Base-by-base conservation (phyloP, 352 stramenopile genomes). In the Pythium brachiatum region DNA sequence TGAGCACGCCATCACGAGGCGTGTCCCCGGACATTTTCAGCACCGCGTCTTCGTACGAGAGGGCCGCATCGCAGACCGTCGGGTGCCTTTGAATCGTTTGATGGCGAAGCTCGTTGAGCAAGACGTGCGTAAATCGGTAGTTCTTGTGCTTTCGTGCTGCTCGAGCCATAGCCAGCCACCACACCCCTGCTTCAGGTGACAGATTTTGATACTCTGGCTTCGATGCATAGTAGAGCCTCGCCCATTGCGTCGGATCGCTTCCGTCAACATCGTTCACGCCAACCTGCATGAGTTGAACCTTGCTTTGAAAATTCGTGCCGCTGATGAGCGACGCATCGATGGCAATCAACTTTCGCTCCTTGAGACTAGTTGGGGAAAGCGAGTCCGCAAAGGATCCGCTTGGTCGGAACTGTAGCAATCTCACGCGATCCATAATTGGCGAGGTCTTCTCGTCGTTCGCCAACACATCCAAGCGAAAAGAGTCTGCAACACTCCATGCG, bases 1-100 rank as follows among this genome's bases (percentile, higher is more conserved):
- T 53, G 11, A 68, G 63, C 26, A 86, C 79, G 32, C 85, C 81
- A 83, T 92, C 83, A 44, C 89, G 90, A 53, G 71, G 64, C 72
- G 88, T 79, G 55, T 83, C 71, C 34, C 83, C 64, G 48, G 85
- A 76, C 25, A 78, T 69, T 23, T 41, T 52, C 23, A 70, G 26
- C 0, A 60, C 51, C 13, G 63, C 51, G 3, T 62, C 56, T 57
- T 70, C 71, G 70, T 32, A 83, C 25, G 13, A 72, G 65, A 39
- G 55, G 53, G 41, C 86, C 32, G 76, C 80, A 84, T 53, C 27
- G 3, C 25, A 31, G 6, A 31, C n/a, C 13, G 51, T 38, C 3
- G 25, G 27, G 11, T 59, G 1, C 12, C 25, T 38, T 9, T 32
- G 13, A 25, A 53, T 36, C 25, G 47, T 16, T 53, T 32, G 25